Base-by-base conservation (phyloP, 2,329 filamentous ascomycete genomes). In the Cladosporium sp. region DNA sequence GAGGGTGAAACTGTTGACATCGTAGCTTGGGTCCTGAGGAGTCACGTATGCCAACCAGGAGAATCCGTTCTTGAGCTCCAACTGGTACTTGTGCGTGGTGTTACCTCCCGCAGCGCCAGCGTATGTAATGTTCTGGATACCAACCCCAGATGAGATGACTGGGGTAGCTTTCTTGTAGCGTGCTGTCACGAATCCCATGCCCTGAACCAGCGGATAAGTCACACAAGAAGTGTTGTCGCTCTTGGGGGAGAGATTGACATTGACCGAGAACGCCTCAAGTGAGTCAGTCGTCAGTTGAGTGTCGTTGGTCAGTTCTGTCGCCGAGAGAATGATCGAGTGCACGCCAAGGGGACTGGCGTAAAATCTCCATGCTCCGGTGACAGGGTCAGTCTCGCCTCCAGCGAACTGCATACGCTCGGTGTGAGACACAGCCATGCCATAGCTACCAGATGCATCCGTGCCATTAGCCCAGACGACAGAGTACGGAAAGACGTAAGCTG, bases 171-270 rank as follows among this genome's bases (percentile, higher is more conserved):
- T 84, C 50, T 61, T 80, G 73, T 92, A 97, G 17, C 88, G 73
- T 0, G 81, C 92, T 4, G 92, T 97, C 17, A 96, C 79, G 66
- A 92, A 96, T 0, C 85, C 88, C 85, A 95, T 94, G 11, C 94
- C 94, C 70, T 97, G 93, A 0, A 96, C 85, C 7, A 97, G 70
- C 0, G 92, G 92, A 64, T 96, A 91, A 0, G 84, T 87, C 19
- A 97, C 81, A 1, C 82, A 78, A 0, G 88, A 82, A 1, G 78
- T 72, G 7, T 81, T 79, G 54, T 59, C 64, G 34, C 62, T 65
- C 2, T 77, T 77, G n/a, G 73, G 69, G 52, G 77, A 81, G 34
- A 97, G 78, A 45, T 89, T 87, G 47, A 91, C 84, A 63, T 90
- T 85, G 14, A 81, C 82, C 0, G 83, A 85, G 66, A 86, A 84